phyloP scores from a whole-genome alignment of 345 rosid species.

The Eucalyptus brandiana region DNA sequence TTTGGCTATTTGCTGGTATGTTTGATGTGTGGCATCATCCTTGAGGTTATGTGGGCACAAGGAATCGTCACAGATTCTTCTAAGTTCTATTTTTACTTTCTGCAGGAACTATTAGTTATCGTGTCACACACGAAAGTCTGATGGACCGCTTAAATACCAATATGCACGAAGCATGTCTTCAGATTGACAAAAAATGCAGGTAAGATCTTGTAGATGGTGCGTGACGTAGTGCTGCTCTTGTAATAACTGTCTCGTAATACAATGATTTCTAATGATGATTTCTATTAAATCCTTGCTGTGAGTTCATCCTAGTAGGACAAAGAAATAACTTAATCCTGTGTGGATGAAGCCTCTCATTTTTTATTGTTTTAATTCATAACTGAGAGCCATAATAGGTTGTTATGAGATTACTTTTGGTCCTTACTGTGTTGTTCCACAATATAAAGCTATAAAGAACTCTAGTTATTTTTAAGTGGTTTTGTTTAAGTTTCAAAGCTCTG shows the following conservation, averaged over 20 bases:
- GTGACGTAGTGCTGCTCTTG: not conserved
- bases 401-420: not conserved
- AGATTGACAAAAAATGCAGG: constrained; percentile 70
- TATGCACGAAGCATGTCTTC: constrained; percentile 52
- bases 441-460: not conserved
- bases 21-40: not conserved
- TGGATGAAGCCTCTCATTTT: not conserved
- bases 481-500: not conserved
- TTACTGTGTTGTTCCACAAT: not conserved
- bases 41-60: constrained; percentile 3
- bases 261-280: not conserved
- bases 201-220: not conserved
- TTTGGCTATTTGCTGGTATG: not conserved
- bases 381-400: not conserved
- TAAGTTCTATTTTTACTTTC: not conserved
- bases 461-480: not conserved
- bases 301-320: not conserved
- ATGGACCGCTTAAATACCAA: constrained; percentile 63
- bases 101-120: constrained; percentile 11
- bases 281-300: not conserved
- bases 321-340: not conserved
- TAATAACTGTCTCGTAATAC: not conserved
- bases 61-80: not conserved
- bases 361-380: not conserved
- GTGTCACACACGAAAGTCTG: constrained; percentile 56